phyloP scores from a whole-genome alignment of 1,139 yeast genomes.

The Geotrichum bryndzae region DNA sequence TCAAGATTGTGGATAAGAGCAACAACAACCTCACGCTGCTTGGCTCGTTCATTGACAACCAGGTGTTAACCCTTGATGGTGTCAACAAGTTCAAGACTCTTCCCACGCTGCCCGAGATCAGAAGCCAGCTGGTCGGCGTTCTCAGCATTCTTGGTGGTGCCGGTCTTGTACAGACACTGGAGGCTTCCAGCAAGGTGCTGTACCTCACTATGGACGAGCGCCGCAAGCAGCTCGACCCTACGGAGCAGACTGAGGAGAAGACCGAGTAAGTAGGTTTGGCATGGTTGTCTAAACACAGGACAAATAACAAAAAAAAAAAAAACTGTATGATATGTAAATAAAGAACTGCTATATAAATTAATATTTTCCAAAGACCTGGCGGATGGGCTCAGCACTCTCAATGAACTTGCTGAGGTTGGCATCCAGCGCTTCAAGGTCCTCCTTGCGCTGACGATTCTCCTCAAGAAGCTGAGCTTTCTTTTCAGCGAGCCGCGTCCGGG shows the following conservation, averaged over 20 bases:
- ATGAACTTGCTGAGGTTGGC: slow-evolving; percentile 26
- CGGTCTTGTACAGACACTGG: slow-evolving; percentile 76
- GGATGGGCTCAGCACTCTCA: slow-evolving; percentile 26
- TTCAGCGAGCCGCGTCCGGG: slow-evolving; percentile 25
- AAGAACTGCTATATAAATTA: slow-evolving; percentile 7
- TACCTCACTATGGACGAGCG: slow-evolving; percentile 70
- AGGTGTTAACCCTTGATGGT: slow-evolving; percentile 48
- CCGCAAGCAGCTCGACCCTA: slow-evolving; percentile 40
- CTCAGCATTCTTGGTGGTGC: slow-evolving; percentile 82
- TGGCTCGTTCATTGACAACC: slow-evolving; percentile 75
- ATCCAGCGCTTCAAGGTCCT: slow-evolving; percentile 27
- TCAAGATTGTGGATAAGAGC: slow-evolving; percentile 55
- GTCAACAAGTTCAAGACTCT: slow-evolving; percentile 63
- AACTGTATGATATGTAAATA: slow-evolving; percentile 2
- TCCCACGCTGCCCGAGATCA: slow-evolving; percentile 66
- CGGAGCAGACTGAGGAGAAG: slow-evolving; percentile 10
- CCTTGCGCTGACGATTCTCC: slow-evolving; percentile 28
- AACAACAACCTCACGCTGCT: slow-evolving; percentile 71
- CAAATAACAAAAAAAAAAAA: background rate
- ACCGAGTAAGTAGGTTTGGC: background rate
- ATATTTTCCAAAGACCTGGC: slow-evolving; percentile 24
- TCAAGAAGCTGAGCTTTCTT: slow-evolving; percentile 22
- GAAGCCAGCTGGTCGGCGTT: slow-evolving; percentile 79
- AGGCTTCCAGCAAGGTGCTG: slow-evolving; percentile 57
- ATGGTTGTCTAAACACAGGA: background rate